Conservation (phyloP, 2,329 filamentous ascomycete species). For the Pyrenochaeta sp. region DNA sequence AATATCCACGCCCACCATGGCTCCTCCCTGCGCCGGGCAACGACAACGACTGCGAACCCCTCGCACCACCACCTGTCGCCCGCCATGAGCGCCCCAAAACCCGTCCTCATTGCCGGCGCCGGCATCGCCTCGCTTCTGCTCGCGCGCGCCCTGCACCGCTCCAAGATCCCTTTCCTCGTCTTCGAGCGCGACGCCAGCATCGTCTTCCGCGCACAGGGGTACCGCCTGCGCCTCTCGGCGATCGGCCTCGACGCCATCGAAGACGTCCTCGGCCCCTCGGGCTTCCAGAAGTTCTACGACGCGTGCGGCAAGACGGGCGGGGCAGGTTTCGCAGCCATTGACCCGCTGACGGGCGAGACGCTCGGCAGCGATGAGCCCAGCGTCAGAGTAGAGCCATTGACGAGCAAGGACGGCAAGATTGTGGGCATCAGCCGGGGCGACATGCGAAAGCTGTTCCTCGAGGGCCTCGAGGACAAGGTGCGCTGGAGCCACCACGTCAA, state of each 20-base stretch:
- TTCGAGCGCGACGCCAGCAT: constrained; percentile 56
- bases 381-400: constrained; percentile 44
- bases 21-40: too few relatives aligned
- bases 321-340: constrained; percentile 58
- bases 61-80: not conserved
- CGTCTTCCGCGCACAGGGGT: constrained; percentile 69
- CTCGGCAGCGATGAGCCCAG: constrained; percentile 32
- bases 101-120: constrained; percentile 51
- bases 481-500: constrained; percentile 65
- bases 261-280: constrained; percentile 60
- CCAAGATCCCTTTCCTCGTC: constrained; percentile 43
- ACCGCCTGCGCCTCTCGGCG: constrained; percentile 65
- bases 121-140: constrained; percentile 44
- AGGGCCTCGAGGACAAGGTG: constrained; percentile 64
- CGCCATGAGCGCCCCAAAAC: constrained; percentile 43
- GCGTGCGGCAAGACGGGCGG: constrained; percentile 68
- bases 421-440: constrained; percentile 70
- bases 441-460: constrained; percentile 67
- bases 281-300: constrained; percentile 66
- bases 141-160: constrained; percentile 38
- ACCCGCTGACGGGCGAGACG: constrained; percentile 64
- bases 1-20: too few relatives aligned
- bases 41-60: not conserved
- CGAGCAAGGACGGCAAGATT: constrained; percentile 65
- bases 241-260: constrained; percentile 70